Conservation (phyloP, 768 basidiomycete genomes). For the Cyathus striatus region DNA sequence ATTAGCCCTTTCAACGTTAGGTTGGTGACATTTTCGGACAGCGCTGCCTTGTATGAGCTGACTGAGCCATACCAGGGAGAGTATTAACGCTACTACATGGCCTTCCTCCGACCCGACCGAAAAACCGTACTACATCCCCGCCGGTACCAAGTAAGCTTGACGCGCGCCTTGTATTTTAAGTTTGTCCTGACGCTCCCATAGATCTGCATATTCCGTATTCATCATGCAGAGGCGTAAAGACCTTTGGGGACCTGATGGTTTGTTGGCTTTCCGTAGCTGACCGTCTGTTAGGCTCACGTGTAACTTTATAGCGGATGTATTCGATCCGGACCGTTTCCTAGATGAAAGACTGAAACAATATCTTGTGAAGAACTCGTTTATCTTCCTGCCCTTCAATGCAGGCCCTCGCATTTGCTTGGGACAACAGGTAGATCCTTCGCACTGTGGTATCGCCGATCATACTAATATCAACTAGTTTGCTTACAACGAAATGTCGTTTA, state of each 20-base stretch:
- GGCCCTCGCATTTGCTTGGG: slow-evolving; percentile 57
- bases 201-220: slow-evolving; percentile 50
- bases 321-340: slow-evolving; percentile 70
- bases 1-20: slow-evolving; percentile 43
- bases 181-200: slow-evolving; percentile 9
- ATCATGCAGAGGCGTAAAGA: slow-evolving; percentile 63
- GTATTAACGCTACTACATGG: slow-evolving; percentile 42
- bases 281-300: not conserved
- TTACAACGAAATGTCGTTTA: slow-evolving; percentile 60
- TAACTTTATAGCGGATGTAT: slow-evolving; percentile 44
- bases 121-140: slow-evolving; percentile 51
- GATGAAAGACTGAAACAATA: slow-evolving; percentile 60
- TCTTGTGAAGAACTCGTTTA: slow-evolving; percentile 58
- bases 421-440: slow-evolving; percentile 36
- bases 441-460: not conserved
- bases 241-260: slow-evolving; percentile 72
- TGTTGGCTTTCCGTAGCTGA: slow-evolving; percentile 2
- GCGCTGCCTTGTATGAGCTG: too few species aligned
- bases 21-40: slow-evolving; percentile 18
- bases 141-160: slow-evolving; percentile 36
- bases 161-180: not conserved
- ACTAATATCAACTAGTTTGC: slow-evolving; percentile 33
- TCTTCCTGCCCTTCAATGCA: slow-evolving; percentile 66
- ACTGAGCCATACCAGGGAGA: slow-evolving; percentile 28
- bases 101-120: slow-evolving; percentile 37